Conservation (phyloP, 148 eudicot genomes). For the Mesembryanthemum crystallinum region DNA sequence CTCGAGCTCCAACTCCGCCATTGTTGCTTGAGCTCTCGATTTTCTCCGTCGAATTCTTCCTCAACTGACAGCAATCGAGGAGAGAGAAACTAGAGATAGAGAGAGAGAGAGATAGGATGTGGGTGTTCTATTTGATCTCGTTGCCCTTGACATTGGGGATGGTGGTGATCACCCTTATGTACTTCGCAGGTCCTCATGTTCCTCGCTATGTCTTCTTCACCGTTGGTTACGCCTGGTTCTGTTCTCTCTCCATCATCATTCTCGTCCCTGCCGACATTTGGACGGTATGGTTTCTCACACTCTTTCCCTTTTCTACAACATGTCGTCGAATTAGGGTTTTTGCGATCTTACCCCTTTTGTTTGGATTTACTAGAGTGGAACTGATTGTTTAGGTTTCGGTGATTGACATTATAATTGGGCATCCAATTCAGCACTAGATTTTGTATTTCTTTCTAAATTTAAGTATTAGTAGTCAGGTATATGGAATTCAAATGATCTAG, state of each 20-base stretch:
- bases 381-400: not conserved
- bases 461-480: too few species aligned
- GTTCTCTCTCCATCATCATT: conserved; percentile 80
- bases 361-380: not conserved
- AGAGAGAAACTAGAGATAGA: conserved; percentile 24
- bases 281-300: conserved; percentile 48
- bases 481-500: too few species aligned
- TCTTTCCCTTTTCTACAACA: not conserved
- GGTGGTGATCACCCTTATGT: conserved; percentile 69
- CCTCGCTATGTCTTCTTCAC: conserved; percentile 69
- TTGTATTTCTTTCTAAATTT: not conserved
- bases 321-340: conserved; percentile 18
- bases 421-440: not conserved
- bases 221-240: conserved; percentile 95
- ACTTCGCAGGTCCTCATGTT: conserved; percentile 77
- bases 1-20: too few species aligned
- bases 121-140: conserved; percentile 86
- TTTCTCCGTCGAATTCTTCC: not conserved
- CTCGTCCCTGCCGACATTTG: conserved; percentile 96
- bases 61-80: not conserved
- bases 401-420: not conserved
- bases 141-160: conserved; percentile 73
- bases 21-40: not conserved
- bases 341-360: not conserved
- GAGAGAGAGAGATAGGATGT: conserved; percentile 37